Evolutionary conservation across 163 green algal species (phyloP).

Genomic region (Volvox carteri): DNA sequence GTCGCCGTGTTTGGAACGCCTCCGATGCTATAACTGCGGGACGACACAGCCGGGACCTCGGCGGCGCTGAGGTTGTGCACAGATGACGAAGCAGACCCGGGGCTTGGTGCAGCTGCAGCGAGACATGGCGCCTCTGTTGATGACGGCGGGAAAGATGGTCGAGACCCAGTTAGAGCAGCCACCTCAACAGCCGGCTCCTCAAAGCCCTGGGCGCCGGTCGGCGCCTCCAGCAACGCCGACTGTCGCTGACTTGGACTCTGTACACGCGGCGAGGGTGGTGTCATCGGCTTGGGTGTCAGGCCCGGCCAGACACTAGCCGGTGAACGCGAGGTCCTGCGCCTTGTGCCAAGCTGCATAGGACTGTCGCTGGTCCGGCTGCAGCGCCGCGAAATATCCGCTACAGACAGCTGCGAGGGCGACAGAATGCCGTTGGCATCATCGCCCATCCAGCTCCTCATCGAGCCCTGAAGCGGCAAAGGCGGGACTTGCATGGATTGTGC

Average conservation of each 20-base stretch:
- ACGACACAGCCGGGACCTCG: neutral
- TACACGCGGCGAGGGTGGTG: neutral
- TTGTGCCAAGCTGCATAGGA: neutral
- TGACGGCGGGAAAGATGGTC: no score
- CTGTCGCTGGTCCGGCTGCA: neutral
- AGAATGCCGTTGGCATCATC: neutral
- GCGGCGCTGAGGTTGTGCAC: no score
- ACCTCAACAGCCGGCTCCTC: neutral
- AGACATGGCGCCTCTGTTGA: no score
- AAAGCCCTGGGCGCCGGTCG: neutral
- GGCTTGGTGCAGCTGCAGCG: no score
- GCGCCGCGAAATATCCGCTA: slow-evolving; percentile 9
- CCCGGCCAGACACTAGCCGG: neutral
- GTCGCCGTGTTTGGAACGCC: neutral
- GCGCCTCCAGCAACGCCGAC: neutral
- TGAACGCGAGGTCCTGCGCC: slow-evolving; percentile 1
- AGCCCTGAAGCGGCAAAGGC: neutral
- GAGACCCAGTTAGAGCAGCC: no score
- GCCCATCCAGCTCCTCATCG: neutral
- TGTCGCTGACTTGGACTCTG: neutral
- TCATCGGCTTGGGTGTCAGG: neutral
- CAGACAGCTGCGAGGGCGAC: slow-evolving; percentile 38
- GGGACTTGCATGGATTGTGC: neutral
- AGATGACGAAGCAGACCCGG: no score
- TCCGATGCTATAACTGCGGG: neutral